phyloP scores from a whole-genome alignment of 78 protist species.

The Guillardia theta region DNA sequence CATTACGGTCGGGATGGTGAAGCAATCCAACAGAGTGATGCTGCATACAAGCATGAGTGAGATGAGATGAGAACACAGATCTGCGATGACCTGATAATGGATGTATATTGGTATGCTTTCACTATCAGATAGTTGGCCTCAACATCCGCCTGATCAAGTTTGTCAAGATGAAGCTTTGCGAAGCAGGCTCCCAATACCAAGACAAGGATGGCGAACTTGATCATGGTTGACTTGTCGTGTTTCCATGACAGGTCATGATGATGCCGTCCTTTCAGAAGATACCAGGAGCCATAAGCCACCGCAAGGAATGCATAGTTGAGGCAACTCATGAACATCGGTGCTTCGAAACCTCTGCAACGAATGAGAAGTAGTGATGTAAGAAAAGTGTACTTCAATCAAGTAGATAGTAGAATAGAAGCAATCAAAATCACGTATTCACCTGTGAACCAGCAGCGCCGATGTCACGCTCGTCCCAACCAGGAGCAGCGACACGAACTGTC shows the following conservation, averaged over 20 bases:
- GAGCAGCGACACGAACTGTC: neutral
- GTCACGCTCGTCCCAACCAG: neutral
- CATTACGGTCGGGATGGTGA: conserved; percentile 74
- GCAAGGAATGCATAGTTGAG: neutral
- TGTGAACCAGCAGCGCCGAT: neutral
- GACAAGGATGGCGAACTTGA: neutral
- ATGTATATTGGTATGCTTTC: conserved; percentile 74
- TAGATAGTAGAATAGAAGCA: neutral
- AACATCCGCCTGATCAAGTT: conserved; percentile 58
- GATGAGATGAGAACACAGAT: too few species aligned
- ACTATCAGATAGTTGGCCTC: conserved; percentile 78
- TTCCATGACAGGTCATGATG: neutral
- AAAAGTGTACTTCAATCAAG: neutral
- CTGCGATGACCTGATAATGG: too few species aligned
- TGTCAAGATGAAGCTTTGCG: neutral
- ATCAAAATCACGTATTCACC: neutral
- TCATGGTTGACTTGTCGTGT: neutral
- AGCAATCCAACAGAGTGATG: conserved; percentile 70
- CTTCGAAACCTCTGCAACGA: neutral
- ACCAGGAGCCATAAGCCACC: neutral
- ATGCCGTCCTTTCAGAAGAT: neutral
- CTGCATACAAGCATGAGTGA: too few species aligned
- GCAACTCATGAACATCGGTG: neutral
- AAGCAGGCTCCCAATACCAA: neutral
- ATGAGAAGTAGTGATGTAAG: neutral